Evolutionary conservation across 2,329 filamentous ascomycete species (phyloP).

Genomic region (Penicillium concentricum): DNA sequence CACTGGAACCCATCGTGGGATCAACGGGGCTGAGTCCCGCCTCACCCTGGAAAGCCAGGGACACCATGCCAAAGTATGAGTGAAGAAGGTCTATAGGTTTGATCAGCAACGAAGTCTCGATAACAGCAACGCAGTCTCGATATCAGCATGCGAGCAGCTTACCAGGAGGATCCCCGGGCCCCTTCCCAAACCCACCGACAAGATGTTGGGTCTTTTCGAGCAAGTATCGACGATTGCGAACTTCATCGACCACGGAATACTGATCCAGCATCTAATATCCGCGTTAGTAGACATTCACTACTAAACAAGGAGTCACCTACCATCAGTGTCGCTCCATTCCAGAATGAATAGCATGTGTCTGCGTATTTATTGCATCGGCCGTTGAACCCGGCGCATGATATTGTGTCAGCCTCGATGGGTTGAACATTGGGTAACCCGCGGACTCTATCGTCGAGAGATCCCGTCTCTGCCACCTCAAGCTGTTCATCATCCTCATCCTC

Average conservation of each 20-base stretch:
- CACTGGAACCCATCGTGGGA: constrained; percentile 71
- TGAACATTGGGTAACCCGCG: constrained; percentile 27
- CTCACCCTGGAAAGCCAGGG: constrained; percentile 72
- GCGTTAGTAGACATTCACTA: constrained; percentile 21
- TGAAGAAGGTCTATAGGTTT: constrained; percentile 69
- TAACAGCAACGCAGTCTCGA: not conserved
- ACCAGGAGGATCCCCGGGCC: constrained; percentile 66
- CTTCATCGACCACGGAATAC: constrained; percentile 57
- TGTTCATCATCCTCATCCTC: constrained; percentile 14
- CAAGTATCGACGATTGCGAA: constrained; percentile 71
- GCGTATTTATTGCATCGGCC: constrained; percentile 87
- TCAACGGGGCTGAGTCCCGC: constrained; percentile 69
- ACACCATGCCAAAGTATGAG: constrained; percentile 81
- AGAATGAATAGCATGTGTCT: constrained; percentile 96
- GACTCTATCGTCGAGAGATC: constrained; percentile 27
- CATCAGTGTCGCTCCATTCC: constrained; percentile 69
- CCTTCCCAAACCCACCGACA: constrained; percentile 80
- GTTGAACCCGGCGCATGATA: constrained; percentile 72
- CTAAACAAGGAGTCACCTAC: constrained; percentile 32
- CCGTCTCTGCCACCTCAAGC: constrained; percentile 6
- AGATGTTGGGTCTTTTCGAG: constrained; percentile 82
- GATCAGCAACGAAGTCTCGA: not conserved
- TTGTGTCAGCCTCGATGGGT: constrained; percentile 27
- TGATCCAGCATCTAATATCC: constrained; percentile 56
- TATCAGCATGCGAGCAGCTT: constrained; percentile 19